Evolutionary conservation across 192 early-diverging fungal species (phyloP).

Genomic region (Haplosporangium gracile): DNA sequence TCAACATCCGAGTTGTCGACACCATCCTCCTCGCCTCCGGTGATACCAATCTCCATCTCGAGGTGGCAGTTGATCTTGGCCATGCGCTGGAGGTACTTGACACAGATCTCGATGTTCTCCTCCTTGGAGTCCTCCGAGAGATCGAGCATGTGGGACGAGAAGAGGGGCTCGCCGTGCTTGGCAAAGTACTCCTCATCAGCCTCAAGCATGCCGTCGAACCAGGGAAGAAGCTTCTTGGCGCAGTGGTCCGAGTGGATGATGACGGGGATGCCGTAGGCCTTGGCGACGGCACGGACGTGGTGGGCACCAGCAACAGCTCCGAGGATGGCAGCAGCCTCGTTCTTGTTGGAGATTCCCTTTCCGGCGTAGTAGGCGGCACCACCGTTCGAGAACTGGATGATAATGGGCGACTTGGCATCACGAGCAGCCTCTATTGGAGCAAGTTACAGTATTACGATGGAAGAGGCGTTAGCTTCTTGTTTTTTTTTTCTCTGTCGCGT

Average conservation of each 20-base stretch:
- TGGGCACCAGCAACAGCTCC: conserved; percentile 94
- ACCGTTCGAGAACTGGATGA: conserved; percentile 97
- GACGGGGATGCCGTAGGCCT: conserved; percentile 86
- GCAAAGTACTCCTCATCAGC: conserved; percentile 97
- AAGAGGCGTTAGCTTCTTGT: not conserved
- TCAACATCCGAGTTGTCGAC: conserved; percentile 97
- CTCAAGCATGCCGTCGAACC: conserved; percentile 97
- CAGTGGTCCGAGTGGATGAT: conserved; percentile 96
- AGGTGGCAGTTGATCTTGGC: conserved; percentile 87
- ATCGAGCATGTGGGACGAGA: conserved; percentile 99
- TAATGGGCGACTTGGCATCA: conserved; percentile 91
- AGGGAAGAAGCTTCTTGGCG: conserved; percentile 95
- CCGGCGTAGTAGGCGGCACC: conserved; percentile 94
- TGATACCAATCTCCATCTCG: conserved; percentile 99
- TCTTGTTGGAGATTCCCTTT: conserved; percentile 91
- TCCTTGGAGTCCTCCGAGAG: conserved; percentile 94
- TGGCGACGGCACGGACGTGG: conserved; percentile 83
- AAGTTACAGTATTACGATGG: not conserved
- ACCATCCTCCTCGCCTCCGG: conserved; percentile 98
- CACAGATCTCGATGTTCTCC: conserved; percentile 92
- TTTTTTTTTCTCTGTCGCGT: no score
- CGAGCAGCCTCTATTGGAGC: conserved; percentile 83
- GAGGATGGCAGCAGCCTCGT: conserved; percentile 90
- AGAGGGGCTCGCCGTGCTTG: conserved; percentile 93
- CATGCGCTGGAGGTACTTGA: conserved; percentile 94